Conservation (phyloP, 768 basidiomycete species). For the Amanita exitialis region DNA sequence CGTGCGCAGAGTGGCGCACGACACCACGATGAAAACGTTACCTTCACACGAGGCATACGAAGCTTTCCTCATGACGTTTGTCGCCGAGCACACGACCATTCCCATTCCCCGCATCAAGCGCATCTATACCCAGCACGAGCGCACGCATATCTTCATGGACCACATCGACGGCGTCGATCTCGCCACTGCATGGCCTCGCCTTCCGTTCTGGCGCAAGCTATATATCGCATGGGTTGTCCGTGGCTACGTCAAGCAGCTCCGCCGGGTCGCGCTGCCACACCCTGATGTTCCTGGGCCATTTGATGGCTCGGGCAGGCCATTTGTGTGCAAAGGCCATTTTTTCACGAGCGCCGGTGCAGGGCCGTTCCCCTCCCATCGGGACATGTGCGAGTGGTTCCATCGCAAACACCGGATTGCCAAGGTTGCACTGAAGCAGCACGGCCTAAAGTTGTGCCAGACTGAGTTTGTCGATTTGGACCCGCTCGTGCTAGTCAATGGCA, state of each 20-base stretch:
- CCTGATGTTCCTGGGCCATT: slow-evolving; percentile 10
- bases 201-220: slow-evolving; percentile 10
- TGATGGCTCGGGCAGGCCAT: neutral
- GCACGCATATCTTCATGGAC: slow-evolving; percentile 10
- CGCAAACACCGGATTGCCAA: slow-evolving; percentile 1
- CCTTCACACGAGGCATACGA: neutral
- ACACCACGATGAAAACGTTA: neutral
- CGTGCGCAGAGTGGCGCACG: neutral
- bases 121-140: slow-evolving; percentile 6
- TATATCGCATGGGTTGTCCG: slow-evolving; percentile 13
- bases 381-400: slow-evolving; percentile 10
- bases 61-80: neutral
- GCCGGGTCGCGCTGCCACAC: slow-evolving; percentile 5
- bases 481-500: slow-evolving; percentile 15
- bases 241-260: slow-evolving; percentile 14
- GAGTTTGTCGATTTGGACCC: slow-evolving; percentile 13
- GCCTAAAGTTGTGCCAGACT: neutral
- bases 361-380: slow-evolving; percentile 11
- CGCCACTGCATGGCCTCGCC: slow-evolving; percentile 9
- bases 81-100: slow-evolving; percentile 10
- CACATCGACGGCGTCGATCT: slow-evolving; percentile 11
- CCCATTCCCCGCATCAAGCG: slow-evolving; percentile 13
- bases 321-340: slow-evolving; percentile 6
- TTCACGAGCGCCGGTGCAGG: slow-evolving; percentile 3
- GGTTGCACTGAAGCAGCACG: neutral